These are phyloP conservation scores for Boletus rubroflammeus DNA, from an alignment of 768 basidiomycete species.

Conservation along the genomic window DNA sequence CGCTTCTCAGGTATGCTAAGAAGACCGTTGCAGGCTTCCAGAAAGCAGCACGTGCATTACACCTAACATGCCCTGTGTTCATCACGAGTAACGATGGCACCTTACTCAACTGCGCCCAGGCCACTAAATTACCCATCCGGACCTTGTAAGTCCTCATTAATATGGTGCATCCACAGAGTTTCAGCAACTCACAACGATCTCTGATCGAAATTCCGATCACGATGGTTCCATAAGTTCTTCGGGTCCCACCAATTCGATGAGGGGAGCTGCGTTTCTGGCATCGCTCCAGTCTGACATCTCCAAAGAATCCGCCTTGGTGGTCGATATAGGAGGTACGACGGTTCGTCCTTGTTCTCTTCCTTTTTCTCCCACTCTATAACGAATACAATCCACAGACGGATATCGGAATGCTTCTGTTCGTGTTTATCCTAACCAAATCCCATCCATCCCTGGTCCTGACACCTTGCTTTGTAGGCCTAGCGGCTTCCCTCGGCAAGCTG, in stretches of 20 bases:
- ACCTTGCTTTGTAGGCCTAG: constrained; percentile 33
- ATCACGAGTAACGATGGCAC: constrained; percentile 63
- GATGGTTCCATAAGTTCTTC: constrained; percentile 32
- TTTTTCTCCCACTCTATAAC: constrained; percentile 12
- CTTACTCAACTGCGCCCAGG: constrained; percentile 45
- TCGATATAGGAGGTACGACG: constrained; percentile 66
- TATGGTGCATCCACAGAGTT: constrained; percentile 7
- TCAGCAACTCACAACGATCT: not conserved
- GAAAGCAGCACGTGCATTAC: constrained; percentile 45
- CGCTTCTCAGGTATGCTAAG: constrained; percentile 56
- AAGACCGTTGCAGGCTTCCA: constrained; percentile 53
- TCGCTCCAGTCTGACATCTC: constrained; percentile 34
- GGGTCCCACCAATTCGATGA: constrained; percentile 68
- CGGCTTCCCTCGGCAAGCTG: constrained; percentile 61
- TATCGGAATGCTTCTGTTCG: constrained; percentile 52
- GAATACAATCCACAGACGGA: constrained; percentile 38
- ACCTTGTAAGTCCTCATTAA: constrained; percentile 42
- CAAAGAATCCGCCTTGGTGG: constrained; percentile 45
- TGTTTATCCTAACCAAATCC: constrained; percentile 2
- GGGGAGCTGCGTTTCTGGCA: constrained; percentile 60
- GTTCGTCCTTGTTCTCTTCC: constrained; percentile 20
- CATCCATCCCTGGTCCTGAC: constrained; percentile 10
- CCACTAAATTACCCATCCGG: constrained; percentile 55
- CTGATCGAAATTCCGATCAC: constrained; percentile 9
- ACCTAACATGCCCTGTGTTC: constrained; percentile 48